Evolutionary conservation across 1,139 yeast species (phyloP).

Genomic region (Blastobotrys apis): DNA sequence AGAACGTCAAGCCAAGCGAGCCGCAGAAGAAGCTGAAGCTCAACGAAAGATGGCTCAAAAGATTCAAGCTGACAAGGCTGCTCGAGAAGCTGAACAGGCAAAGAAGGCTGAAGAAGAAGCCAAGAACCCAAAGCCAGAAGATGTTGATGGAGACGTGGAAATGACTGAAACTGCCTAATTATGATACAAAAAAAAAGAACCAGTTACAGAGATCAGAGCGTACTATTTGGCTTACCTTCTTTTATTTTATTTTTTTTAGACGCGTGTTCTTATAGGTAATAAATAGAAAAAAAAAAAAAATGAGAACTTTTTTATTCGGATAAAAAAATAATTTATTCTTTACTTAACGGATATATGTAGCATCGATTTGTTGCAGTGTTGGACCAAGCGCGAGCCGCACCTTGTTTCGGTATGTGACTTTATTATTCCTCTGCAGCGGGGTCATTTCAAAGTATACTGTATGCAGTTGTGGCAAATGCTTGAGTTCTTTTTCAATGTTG

Average conservation of each 20-base stretch:
- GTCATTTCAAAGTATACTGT: constrained; percentile 96
- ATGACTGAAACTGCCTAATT: constrained; percentile 20
- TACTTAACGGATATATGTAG: constrained; percentile 50
- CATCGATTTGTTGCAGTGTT: constrained; percentile 82
- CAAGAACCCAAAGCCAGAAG: constrained; percentile 1
- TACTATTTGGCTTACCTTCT: too few relatives aligned
- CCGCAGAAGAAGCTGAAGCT: constrained; percentile 84
- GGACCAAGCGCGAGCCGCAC: constrained; percentile 68
- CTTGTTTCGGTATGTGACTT: constrained; percentile 82
- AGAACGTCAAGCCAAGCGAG: constrained; percentile 81
- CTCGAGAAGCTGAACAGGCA: constrained; percentile 30
- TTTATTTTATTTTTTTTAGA: background rate
- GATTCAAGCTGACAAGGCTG: constrained; percentile 73
- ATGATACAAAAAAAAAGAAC: too few relatives aligned
- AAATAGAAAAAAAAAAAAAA: background rate
- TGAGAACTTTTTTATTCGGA: background rate
- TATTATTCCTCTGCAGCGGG: constrained; percentile 70
- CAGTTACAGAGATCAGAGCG: too few relatives aligned
- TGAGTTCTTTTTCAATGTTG: constrained; percentile 63
- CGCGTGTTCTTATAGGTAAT: background rate
- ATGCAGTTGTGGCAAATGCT: constrained; percentile 60
- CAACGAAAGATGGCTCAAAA: constrained; percentile 83
- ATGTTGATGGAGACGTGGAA: constrained; percentile 24
- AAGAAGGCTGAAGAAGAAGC: constrained; percentile 23
- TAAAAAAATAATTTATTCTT: background rate